These are phyloP conservation scores for Saussurea involucrata DNA, from an alignment of 129 eudicot genomes.

Conservation along the genomic window DNA sequence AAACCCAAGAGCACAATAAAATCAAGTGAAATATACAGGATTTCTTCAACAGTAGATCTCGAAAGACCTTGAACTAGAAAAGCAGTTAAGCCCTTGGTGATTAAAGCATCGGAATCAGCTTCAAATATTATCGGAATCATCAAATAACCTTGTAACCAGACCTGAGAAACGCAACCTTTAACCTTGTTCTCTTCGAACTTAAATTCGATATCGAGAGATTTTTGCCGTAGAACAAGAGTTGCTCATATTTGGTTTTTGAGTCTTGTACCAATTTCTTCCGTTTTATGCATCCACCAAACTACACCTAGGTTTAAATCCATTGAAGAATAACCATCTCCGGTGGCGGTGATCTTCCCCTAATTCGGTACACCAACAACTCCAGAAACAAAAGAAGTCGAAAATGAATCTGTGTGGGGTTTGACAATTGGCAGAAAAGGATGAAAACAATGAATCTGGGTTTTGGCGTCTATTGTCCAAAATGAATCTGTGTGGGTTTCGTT, in stretches of 20 bases:
- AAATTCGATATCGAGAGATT: conserved; percentile 55
- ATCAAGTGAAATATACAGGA: conserved; percentile 65
- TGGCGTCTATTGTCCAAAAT: too few relatives aligned
- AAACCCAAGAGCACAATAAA: conserved; percentile 66
- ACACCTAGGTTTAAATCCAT: too few relatives aligned
- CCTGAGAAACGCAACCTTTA: too few relatives aligned
- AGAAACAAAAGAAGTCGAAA: too few relatives aligned
- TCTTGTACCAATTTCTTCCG: conserved; percentile 60
- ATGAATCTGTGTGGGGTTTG: too few relatives aligned
- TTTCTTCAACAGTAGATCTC: conserved; percentile 57
- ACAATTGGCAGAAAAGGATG: too few relatives aligned
- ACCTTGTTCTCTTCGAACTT: conserved; percentile 65
- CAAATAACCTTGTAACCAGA: conserved; percentile 72
- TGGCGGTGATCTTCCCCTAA: too few relatives aligned
- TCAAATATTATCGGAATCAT: conserved; percentile 56
- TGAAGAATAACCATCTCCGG: too few relatives aligned
- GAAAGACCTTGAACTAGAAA: conserved; percentile 77
- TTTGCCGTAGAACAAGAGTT: conserved; percentile 62
- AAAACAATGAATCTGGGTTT: too few relatives aligned
- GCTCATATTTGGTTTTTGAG: conserved; percentile 73
- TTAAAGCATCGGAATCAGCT: conserved; percentile 82
- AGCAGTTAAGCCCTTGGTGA: conserved; percentile 85
- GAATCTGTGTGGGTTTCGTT: too few relatives aligned
- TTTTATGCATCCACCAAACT: too few relatives aligned
- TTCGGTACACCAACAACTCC: too few relatives aligned